Percentiles rank a stretch among this genome's conserved stretches.
Conservation (phyloP, 2,329 filamentous ascomycete species). For the Sclerotinia sclerotiorum region DNA sequence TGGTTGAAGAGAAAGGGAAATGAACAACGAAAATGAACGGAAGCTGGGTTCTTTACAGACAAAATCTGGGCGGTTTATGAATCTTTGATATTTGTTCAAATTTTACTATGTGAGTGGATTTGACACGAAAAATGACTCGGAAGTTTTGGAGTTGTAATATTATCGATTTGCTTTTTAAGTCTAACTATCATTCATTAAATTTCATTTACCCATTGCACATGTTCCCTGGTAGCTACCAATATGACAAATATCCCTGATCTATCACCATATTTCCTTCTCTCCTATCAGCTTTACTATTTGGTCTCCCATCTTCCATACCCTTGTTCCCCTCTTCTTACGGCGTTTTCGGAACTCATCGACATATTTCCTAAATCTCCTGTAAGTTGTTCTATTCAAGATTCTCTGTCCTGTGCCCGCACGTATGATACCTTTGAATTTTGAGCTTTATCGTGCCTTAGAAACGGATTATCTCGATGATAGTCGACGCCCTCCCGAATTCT, state of each 20-base stretch:
- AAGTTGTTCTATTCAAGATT: too few relatives aligned
- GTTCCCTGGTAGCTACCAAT: neutral
- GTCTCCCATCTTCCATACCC: neutral
- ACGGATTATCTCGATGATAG: neutral
- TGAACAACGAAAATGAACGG: neutral
- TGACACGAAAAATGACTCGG: neutral
- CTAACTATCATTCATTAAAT: too few relatives aligned
- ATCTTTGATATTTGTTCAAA: neutral
- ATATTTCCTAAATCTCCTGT: too few relatives aligned
- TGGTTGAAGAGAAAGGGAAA: neutral
- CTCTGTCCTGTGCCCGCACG: neutral
- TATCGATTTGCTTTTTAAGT: neutral
- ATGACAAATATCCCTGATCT: too few relatives aligned
- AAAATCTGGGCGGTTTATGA: neutral
- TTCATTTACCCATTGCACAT: neutral
- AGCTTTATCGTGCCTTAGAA: neutral
- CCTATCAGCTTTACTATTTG: neutral
- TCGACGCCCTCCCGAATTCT: fast-evolving
- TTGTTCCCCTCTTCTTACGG: too few relatives aligned
- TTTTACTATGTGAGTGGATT: neutral
- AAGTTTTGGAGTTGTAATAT: neutral
- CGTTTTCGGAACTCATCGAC: too few relatives aligned
- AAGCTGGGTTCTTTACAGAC: neutral
- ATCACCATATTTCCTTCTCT: neutral
- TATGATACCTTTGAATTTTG: fast-evolving